Conservation (phyloP, 768 basidiomycete genomes). For the Nidularia pulvinata region DNA sequence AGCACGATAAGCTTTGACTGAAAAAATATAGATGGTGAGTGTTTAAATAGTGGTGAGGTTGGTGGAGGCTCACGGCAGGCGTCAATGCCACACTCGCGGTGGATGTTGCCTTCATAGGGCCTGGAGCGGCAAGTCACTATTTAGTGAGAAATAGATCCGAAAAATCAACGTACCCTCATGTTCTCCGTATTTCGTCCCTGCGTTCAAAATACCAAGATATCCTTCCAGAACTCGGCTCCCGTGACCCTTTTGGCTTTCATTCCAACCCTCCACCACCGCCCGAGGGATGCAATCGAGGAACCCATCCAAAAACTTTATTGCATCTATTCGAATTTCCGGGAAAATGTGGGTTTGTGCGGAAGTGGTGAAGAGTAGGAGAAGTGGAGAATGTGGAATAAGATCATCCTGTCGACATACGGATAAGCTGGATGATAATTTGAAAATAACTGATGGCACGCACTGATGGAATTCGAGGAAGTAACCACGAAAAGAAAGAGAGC, state of each 20-base stretch:
- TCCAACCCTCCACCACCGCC: conserved; percentile 70
- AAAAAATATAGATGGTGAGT: conserved; percentile 3
- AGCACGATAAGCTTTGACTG: conserved; percentile 83
- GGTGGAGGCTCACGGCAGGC: conserved; percentile 43
- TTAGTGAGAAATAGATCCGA: background rate
- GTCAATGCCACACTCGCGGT: conserved; percentile 68
- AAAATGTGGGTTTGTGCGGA: conserved; percentile 96
- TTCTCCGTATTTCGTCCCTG: conserved; percentile 61
- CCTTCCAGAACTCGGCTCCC: conserved; percentile 74
- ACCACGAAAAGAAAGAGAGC: conserved; percentile 69
- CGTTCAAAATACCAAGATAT: conserved; percentile 77
- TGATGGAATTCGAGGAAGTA: conserved; percentile 59
- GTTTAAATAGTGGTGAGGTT: background rate
- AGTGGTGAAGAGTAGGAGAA: conserved; percentile 81
- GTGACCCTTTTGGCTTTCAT: conserved; percentile 44
- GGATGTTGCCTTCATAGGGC: conserved; percentile 47
- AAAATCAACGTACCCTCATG: conserved; percentile 39
- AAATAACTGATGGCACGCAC: no score
- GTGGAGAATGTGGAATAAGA: conserved; percentile 70
- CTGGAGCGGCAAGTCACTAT: conserved; percentile 14
- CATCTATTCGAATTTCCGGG: conserved; percentile 92
- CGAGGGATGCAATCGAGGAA: conserved; percentile 72
- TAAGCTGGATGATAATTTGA: no score
- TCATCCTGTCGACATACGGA: no score
- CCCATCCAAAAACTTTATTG: conserved; percentile 76